Percentiles rank a stretch among this genome's conserved stretches.
phyloP scores from a whole-genome alignment of 805 yeast genomes.

The Lipomyces yamadae region DNA sequence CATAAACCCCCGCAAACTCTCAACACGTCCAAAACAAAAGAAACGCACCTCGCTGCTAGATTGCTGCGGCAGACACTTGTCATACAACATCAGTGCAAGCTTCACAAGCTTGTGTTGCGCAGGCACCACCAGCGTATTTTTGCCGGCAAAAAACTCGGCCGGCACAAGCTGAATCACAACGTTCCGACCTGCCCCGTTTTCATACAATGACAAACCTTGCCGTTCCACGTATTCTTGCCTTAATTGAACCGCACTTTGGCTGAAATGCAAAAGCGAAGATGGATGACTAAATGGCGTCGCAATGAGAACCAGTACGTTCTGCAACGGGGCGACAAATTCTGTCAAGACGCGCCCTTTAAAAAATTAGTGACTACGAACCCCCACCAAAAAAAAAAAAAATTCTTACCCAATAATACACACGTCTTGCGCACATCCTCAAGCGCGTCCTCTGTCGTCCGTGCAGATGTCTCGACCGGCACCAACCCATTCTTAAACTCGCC shows the following conservation, averaged over 20 bases:
- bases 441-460: constrained; percentile 19
- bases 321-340: constrained; percentile 14
- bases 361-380: too few species aligned
- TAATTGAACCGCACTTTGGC: constrained; percentile 28
- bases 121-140: constrained; percentile 41
- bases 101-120: constrained; percentile 42
- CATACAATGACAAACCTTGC: constrained; percentile 6
- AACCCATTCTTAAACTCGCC: constrained; percentile 31
- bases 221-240: constrained; percentile 26
- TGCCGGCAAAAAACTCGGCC: constrained; percentile 35
- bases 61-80: constrained; percentile 38
- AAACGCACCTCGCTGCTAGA: constrained; percentile 3
- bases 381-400: background rate
- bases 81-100: constrained; percentile 44
- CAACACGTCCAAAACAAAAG: background rate
- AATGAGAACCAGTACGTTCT: constrained; percentile 24
- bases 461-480: constrained; percentile 25
- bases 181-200: constrained; percentile 13
- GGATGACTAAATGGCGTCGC: constrained; percentile 34
- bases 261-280: constrained; percentile 30
- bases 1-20: background rate
- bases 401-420: constrained; percentile 21
- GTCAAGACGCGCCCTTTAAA: constrained; percentile 19
- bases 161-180: constrained; percentile 34
- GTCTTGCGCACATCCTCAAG: constrained; percentile 26